A percentile compares a stretch with the other conserved stretches of the same genome.
Conservation (phyloP, 306 rosid species). For the Sindora glabra region DNA sequence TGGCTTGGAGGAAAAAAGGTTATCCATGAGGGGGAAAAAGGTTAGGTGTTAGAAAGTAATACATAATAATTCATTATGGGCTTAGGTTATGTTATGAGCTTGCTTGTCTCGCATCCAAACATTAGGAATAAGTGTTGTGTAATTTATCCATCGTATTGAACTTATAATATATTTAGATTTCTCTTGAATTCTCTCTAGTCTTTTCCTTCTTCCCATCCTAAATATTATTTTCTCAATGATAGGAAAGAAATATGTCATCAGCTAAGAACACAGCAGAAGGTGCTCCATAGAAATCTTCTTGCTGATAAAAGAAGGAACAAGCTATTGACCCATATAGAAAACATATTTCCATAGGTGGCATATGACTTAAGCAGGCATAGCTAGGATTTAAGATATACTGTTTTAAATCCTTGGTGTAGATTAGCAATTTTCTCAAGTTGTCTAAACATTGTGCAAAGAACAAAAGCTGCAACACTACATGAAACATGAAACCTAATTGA, state of each 20-base stretch:
- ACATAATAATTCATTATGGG: too few relatives aligned
- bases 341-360: background rate
- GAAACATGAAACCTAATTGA: background rate
- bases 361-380: background rate
- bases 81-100: too few relatives aligned
- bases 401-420: background rate
- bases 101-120: too few relatives aligned
- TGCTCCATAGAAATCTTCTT: background rate
- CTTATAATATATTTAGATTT: too few relatives aligned
- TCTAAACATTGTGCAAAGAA: background rate
- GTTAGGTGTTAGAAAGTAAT: too few relatives aligned
- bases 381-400: background rate
- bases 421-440: background rate
- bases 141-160: too few relatives aligned
- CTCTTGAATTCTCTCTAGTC: too few relatives aligned
- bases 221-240: background rate
- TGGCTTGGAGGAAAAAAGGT: background rate
- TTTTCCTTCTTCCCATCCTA: background rate
- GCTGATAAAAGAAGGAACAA: background rate
- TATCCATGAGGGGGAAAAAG: too few relatives aligned
- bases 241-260: background rate
- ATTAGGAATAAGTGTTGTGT: too few relatives aligned
- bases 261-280: background rate
- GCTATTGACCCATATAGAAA: background rate
- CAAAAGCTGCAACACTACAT: background rate